A percentile compares a stretch with the other conserved stretches of the same genome.
Conservation (phyloP, 2,329 filamentous ascomycete genomes). For the Amylocarpus encephaloides region DNA sequence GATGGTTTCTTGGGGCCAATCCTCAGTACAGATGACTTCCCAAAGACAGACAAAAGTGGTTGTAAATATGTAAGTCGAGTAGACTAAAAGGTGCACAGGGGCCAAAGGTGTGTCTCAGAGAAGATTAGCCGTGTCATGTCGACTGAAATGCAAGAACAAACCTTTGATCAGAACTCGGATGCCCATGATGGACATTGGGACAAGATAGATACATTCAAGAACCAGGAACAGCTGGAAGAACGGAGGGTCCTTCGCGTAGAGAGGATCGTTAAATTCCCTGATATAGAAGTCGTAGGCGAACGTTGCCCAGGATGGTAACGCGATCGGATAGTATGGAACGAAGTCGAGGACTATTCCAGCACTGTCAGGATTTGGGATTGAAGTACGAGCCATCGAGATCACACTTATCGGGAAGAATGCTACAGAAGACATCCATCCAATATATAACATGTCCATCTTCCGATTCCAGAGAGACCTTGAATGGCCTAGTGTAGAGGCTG, state of each 20-base stretch:
- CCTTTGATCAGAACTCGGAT: background rate
- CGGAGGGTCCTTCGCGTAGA: background rate
- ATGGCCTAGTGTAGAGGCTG: no score
- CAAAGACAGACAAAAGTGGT: background rate
- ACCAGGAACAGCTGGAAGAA: background rate
- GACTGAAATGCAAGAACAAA: background rate
- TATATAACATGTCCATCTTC: background rate
- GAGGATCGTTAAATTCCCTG: background rate
- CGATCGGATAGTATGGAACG: background rate
- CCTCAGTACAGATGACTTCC: background rate
- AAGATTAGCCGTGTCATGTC: no score
- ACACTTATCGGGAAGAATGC: background rate
- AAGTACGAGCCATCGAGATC: background rate
- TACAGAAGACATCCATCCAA: background rate
- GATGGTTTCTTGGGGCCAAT: constrained; percentile 1
- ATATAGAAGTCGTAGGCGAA: background rate
- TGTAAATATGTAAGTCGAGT: background rate
- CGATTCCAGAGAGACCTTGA: background rate
- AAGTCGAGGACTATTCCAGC: constrained; percentile 1
- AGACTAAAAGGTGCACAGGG: background rate
- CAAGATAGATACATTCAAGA: background rate
- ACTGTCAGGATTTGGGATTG: background rate
- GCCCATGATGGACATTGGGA: background rate
- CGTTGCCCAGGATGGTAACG: background rate
- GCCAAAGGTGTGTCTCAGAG: background rate